Conservation (phyloP, 768 basidiomycete species). For the Imleria badia region DNA sequence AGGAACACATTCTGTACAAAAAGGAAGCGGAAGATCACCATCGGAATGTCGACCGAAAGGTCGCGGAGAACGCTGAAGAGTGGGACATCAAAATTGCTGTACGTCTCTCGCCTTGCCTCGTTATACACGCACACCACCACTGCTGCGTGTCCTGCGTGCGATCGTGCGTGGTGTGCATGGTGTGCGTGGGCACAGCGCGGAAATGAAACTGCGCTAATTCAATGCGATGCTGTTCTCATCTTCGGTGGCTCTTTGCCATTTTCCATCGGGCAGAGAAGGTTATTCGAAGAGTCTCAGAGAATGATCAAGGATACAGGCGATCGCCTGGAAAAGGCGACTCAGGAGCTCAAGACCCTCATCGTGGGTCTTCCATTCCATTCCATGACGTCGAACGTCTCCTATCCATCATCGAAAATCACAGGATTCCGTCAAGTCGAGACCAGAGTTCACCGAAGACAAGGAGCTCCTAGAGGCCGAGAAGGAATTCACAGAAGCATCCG, state of each 20-base stretch:
- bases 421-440: slow-evolving; percentile 28
- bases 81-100: slow-evolving; percentile 81
- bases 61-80: slow-evolving; percentile 60
- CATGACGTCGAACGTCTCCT: slow-evolving; percentile 17
- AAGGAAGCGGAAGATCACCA: slow-evolving; percentile 63
- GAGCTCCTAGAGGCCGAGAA: slow-evolving; percentile 59
- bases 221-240: slow-evolving; percentile 10
- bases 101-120: slow-evolving; percentile 30
- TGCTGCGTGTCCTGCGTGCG: slow-evolving; percentile 20
- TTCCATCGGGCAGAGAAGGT: slow-evolving; percentile 45
- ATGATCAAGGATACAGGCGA: slow-evolving; percentile 71
- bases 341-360: slow-evolving; percentile 62
- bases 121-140: neutral
- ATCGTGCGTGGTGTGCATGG: slow-evolving; percentile 11
- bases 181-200: slow-evolving; percentile 23
- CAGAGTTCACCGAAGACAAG: slow-evolving; percentile 33
- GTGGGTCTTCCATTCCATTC: slow-evolving; percentile 47
- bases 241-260: slow-evolving; percentile 16
- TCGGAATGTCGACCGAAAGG: slow-evolving; percentile 59
- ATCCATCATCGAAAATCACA: slow-evolving; percentile 15
- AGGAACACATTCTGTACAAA: slow-evolving; percentile 66
- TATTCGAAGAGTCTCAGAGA: slow-evolving; percentile 76
- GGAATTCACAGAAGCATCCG: slow-evolving; percentile 50
- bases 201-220: slow-evolving; percentile 29
- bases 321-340: slow-evolving; percentile 60